Conservation (phyloP, 106 monocot species). For the Acorus calamus region DNA sequence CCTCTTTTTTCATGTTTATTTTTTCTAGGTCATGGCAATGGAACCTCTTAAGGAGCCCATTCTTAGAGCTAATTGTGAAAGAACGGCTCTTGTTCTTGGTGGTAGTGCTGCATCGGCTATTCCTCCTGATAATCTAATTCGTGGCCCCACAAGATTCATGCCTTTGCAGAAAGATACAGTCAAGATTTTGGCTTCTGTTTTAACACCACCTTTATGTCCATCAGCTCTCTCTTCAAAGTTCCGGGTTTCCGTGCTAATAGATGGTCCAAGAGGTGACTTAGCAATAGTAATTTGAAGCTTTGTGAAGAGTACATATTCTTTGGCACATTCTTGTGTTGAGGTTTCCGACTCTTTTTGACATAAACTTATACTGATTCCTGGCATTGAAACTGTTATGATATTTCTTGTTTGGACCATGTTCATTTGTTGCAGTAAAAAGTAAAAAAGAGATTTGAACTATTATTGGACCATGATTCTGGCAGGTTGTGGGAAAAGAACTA, state of each 20-base stretch:
- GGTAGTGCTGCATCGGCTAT: slow-evolving; percentile 68
- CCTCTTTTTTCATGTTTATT: neutral
- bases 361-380: too few relatives aligned
- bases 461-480: slow-evolving; percentile 7
- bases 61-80: slow-evolving; percentile 48
- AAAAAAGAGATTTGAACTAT: too few relatives aligned
- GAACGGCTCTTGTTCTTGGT: slow-evolving; percentile 78
- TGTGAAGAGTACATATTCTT: neutral
- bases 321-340: neutral
- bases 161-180: slow-evolving; percentile 68
- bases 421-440: neutral
- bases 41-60: slow-evolving; percentile 63
- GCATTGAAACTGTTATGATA: too few relatives aligned
- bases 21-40: slow-evolving; percentile 63
- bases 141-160: slow-evolving; percentile 8
- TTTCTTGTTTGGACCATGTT: neutral
- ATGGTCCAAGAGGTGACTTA: slow-evolving; percentile 62
- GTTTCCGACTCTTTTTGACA: too few relatives aligned
- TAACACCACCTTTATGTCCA: slow-evolving; percentile 60
- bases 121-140: slow-evolving; percentile 51
- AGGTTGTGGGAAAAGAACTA: slow-evolving; percentile 93
- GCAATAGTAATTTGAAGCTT: neutral
- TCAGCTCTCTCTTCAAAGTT: slow-evolving; percentile 63
- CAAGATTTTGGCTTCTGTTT: slow-evolving; percentile 43
- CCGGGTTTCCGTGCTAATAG: slow-evolving; percentile 60